phyloP scores from a whole-genome alignment of 208 protist species.

The Wallacemonas rigidus region DNA sequence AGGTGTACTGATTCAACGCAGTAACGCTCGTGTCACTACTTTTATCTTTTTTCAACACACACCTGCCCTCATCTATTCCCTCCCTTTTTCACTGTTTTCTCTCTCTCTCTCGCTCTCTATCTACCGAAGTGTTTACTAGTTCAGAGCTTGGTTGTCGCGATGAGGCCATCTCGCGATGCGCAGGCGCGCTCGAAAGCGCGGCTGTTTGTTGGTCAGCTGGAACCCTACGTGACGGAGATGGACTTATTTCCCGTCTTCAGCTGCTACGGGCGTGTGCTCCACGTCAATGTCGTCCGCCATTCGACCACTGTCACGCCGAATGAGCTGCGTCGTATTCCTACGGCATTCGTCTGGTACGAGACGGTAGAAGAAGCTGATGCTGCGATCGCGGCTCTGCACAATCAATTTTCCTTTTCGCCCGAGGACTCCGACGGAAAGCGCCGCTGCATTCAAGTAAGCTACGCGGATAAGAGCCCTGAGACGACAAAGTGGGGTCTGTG shows the following conservation, averaged over 20 bases:
- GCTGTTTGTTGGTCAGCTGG: constrained; percentile 70
- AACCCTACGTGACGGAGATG: constrained; percentile 65
- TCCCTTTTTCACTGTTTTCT: too few relatives aligned
- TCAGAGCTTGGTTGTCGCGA: neutral
- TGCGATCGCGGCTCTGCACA: constrained; percentile 70
- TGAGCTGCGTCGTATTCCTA: constrained; percentile 57
- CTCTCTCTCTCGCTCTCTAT: too few relatives aligned
- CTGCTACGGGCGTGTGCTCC: constrained; percentile 54
- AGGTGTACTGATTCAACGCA: too few relatives aligned
- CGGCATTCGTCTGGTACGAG: constrained; percentile 71
- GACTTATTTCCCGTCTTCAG: constrained; percentile 67
- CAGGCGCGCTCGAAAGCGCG: constrained; percentile 49
- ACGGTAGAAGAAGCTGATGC: constrained; percentile 60
- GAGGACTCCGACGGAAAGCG: constrained; percentile 53
- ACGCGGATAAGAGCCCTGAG: constrained; percentile 59
- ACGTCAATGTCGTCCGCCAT: constrained; percentile 66
- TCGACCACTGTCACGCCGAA: constrained; percentile 64
- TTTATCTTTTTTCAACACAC: too few relatives aligned
- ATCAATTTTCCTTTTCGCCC: constrained; percentile 59
- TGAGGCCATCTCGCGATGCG: constrained; percentile 37
- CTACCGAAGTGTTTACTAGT: too few relatives aligned
- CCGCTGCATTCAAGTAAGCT: constrained; percentile 76
- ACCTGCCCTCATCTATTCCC: too few relatives aligned
- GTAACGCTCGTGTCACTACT: too few relatives aligned
- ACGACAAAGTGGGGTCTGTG: constrained; percentile 41